Base-by-base conservation (phyloP, 352 stramenopile genomes). In the Phytophthora agathidicida region DNA sequence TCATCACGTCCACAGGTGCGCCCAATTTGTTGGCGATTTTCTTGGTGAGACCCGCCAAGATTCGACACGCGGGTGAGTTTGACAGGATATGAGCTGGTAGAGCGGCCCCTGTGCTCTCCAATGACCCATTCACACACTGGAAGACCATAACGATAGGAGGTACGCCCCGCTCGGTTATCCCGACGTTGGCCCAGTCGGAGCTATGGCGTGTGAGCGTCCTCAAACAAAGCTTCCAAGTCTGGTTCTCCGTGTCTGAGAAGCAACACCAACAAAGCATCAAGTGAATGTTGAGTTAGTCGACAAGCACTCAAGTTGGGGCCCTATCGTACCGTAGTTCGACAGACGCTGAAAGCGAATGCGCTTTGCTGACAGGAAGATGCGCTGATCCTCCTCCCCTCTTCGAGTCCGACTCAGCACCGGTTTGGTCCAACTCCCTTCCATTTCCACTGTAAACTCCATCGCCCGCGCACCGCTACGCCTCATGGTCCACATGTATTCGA, bases 1-100 rank as follows among this genome's bases (percentile, higher is more conserved):
- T 92, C 83, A 94, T 94, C 31, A 93, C 82, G 41, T 94, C 86
- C 32, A 92, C 61, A 0, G 86, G 86, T 0, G 80, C 65, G 10
- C 86, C 86, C 2, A 94, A 65, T 37, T 94, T 93, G 62, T 89
- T 92, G 24, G 78, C 86, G 27, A 92, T 76, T 61, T 93, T 92
- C 62, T 94, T 94, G 10, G 86, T 93, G 19, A 94, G 64, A 2
- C 86, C 86, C 2, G 82, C 81, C 8, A 94, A 63, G 8, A 93
- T 80, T 3, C 83, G 83, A 38, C 83, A 91, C 3, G 83, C 71
- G 4, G 82, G 83, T 7, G 82, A 93, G 37, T 90, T 91, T 19
- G 76, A 80, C 14, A 93, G 48, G 6, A 93, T 65, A 24, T 92
- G 71, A 0, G 69, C 47, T 1, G 69, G 70, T 0, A 73, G 24